Evolutionary conservation across 2,329 filamentous ascomycete genomes (phyloP).

Genomic region (Botrytis aclada): DNA sequence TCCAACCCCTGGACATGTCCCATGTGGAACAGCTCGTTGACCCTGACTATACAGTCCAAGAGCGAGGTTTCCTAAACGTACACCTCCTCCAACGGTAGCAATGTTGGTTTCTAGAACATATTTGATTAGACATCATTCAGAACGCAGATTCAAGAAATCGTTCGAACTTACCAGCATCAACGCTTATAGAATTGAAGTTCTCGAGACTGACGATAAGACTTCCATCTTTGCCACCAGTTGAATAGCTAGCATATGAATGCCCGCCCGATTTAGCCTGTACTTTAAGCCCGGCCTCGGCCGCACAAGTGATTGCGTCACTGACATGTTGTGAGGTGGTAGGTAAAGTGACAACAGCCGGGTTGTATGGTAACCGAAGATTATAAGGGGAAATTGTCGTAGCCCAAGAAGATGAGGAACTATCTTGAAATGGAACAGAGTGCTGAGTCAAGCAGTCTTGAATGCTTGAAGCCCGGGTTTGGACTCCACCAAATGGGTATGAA

Average conservation of each 20-base stretch:
- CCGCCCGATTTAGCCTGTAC: slow-evolving; percentile 54
- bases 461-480: slow-evolving; percentile 2
- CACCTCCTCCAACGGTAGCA: slow-evolving; percentile 41
- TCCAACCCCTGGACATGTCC: slow-evolving; percentile 47
- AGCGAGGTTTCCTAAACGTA: slow-evolving; percentile 45
- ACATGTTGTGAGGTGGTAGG: slow-evolving; percentile 40
- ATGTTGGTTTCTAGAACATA: slow-evolving; percentile 21
- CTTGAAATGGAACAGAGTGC: slow-evolving; percentile 21
- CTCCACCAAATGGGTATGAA: not conserved
- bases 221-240: slow-evolving; percentile 48
- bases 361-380: slow-evolving; percentile 30
- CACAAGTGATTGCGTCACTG: slow-evolving; percentile 47
- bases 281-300: slow-evolving; percentile 42
- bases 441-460: slow-evolving; percentile 23
- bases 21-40: slow-evolving; percentile 42
- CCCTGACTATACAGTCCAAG: slow-evolving; percentile 39
- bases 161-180: slow-evolving; percentile 41
- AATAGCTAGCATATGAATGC: slow-evolving; percentile 51
- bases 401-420: slow-evolving; percentile 24
- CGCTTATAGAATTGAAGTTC: slow-evolving; percentile 50
- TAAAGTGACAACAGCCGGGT: slow-evolving; percentile 27
- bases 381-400: slow-evolving; percentile 23
- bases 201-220: slow-evolving; percentile 53
- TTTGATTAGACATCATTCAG: not conserved
- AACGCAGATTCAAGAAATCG: not conserved